Conservation (phyloP, 371 early-diverging fungal species). For the Circinella umbellata region DNA sequence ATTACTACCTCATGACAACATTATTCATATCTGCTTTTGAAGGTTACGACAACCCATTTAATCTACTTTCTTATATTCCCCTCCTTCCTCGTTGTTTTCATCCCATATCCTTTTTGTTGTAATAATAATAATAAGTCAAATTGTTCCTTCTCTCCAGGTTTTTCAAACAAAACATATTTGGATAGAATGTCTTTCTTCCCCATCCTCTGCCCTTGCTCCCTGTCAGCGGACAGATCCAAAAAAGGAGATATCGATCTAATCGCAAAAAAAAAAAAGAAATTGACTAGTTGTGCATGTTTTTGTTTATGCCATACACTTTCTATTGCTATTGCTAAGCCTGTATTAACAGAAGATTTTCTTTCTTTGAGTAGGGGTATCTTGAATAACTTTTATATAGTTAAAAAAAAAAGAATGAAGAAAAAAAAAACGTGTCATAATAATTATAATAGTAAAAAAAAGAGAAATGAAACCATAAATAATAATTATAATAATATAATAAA, state of each 20-base stretch:
- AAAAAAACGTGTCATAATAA: neutral
- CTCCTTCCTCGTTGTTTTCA: neutral
- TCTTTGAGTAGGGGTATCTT: neutral
- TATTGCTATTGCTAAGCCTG: neutral
- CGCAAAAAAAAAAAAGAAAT: neutral
- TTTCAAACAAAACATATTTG: no score
- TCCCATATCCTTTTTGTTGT: neutral
- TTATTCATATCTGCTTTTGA: neutral
- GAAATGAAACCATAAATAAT: neutral
- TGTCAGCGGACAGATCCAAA: neutral
- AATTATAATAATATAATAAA: neutral
- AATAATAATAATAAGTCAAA: no score
- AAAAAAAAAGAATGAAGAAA: neutral
- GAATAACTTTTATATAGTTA: constrained; percentile 1
- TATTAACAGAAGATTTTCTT: neutral
- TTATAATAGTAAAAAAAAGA: neutral
- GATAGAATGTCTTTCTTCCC: no score
- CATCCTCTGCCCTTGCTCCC: no score
- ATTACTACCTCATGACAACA: neutral
- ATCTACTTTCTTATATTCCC: neutral
- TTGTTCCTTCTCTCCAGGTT: no score
- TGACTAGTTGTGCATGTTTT: neutral
- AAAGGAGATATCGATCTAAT: constrained; percentile 6
- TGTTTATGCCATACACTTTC: neutral
- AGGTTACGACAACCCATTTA: neutral